Percentiles rank a stretch among this genome's conserved stretches.
These are phyloP conservation scores for Hypoxylon lienhwacheense DNA, from an alignment of 495 filamentous ascomycete species.

Conservation along the genomic window DNA sequence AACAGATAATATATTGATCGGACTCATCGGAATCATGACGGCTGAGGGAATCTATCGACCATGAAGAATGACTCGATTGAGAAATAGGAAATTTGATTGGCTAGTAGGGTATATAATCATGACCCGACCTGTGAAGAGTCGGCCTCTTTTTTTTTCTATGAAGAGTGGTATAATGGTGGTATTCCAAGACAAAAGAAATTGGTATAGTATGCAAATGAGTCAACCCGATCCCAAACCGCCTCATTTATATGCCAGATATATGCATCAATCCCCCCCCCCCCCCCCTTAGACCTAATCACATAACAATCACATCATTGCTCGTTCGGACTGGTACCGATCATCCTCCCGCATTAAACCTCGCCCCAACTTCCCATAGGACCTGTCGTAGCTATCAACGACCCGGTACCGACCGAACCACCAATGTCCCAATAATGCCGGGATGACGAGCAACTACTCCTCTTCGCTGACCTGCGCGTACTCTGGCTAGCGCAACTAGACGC, in stretches of 20 bases:
- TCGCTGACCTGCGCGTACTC: slow-evolving; percentile 66
- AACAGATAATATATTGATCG: too few relatives aligned
- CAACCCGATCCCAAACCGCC: slow-evolving; percentile 25
- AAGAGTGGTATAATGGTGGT: slow-evolving; percentile 20
- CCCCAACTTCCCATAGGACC: slow-evolving; percentile 74
- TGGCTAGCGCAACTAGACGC: slow-evolving; percentile 76
- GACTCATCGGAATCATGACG: slow-evolving; percentile 30
- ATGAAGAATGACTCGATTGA: slow-evolving; percentile 25
- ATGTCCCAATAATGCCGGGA: slow-evolving; percentile 79
- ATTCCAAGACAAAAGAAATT: slow-evolving; percentile 12
- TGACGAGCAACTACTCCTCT: slow-evolving; percentile 62
- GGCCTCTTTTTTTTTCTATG: slow-evolving; percentile 6
- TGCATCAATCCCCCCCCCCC: not conserved
- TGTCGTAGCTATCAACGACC: slow-evolving; percentile 64
- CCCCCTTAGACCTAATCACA: slow-evolving; percentile 20
- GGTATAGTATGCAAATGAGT: slow-evolving; percentile 22
- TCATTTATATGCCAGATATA: slow-evolving; percentile 17
- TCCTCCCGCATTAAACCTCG: slow-evolving; percentile 52
- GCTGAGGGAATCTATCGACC: slow-evolving; percentile 7
- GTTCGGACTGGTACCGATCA: slow-evolving; percentile 12
- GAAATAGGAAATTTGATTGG: slow-evolving; percentile 24
- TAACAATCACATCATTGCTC: slow-evolving; percentile 21
- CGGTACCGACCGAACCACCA: slow-evolving; percentile 73
- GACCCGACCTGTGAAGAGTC: slow-evolving; percentile 3
- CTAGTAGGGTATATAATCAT: slow-evolving; percentile 13